Base-by-base conservation (phyloP, 176 grass and related monocot genomes). In the Cocos nucifera region DNA sequence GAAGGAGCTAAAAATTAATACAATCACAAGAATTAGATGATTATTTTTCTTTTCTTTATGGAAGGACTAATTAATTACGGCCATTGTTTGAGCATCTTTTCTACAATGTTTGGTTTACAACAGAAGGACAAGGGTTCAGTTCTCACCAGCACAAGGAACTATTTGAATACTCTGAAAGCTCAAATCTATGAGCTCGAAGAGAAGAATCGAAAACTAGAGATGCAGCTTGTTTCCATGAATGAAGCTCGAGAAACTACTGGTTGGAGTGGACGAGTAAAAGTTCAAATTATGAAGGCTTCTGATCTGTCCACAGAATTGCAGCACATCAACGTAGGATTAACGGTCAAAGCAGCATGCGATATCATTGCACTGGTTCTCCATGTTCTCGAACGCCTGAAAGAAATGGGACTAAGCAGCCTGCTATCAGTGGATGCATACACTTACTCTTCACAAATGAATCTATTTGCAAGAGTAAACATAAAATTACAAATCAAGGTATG, bases 111-210 rank as follows among this genome's bases (percentile, higher is more conserved):
- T 19, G 30, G 3, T 58, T 76, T 71, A 23, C 49, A 17, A 49
- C 77, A 98, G 93, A 86, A 88, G 78, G 93, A 98, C 79, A 98
- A 92, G 69, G 88, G 84, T 57, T 85, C 87, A 9, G 93, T 98
- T 69, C 71, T 98, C 22, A 77, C 70, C 26, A 81, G 85, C 70
- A 60, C 93, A 6, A 75, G 77, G 49, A 85, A 67, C 63, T 88
- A 86, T 62, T 58, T 98, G 22, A 89, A 76, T 66, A 63, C 60
- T 22, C 58, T 98, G 51, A 74, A 82, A 80, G 23, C 64, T 22
- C 79, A 98, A 60, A 82, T 92, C 7, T 75, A 65, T 14, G 87
- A 85, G 69, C 82, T 98, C 50, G 58, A 98, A 74, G 73, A 88
- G 76, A 98, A 92, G 75, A 98, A 88, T 70, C 22, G 6, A 17